Conservation (phyloP, 164 flowering plant genomes). For the Paratinospora sagittata region DNA sequence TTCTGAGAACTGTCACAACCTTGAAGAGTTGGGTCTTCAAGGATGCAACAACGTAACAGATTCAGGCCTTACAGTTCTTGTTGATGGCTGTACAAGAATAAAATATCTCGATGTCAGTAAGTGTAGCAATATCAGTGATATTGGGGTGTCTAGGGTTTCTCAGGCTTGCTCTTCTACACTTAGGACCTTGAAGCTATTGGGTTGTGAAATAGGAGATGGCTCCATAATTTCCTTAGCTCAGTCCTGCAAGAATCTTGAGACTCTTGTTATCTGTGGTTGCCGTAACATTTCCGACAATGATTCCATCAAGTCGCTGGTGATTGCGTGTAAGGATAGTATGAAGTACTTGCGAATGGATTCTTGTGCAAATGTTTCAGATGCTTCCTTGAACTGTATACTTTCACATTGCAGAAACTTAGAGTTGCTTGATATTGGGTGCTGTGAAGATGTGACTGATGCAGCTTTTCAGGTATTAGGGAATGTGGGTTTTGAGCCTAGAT, state of each 20-base stretch:
- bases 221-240: slow-evolving; percentile 54
- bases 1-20: slow-evolving; percentile 51
- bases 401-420: slow-evolving; percentile 57
- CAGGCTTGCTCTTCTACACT: slow-evolving; percentile 59
- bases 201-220: slow-evolving; percentile 78
- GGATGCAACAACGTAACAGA: slow-evolving; percentile 72
- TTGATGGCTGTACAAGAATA: slow-evolving; percentile 53
- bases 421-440: slow-evolving; percentile 75
- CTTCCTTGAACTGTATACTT: slow-evolving; percentile 53
- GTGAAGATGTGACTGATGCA: slow-evolving; percentile 78
- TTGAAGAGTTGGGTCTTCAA: slow-evolving; percentile 61
- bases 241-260: slow-evolving; percentile 69
- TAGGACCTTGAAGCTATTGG: slow-evolving; percentile 58
- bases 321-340: slow-evolving; percentile 45
- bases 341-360: slow-evolving; percentile 79
- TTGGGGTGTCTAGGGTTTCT: slow-evolving; percentile 52
- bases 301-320: slow-evolving; percentile 50
- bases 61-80: slow-evolving; percentile 61
- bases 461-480: slow-evolving; percentile 48
- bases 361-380: slow-evolving; percentile 74
- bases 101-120: slow-evolving; percentile 59
- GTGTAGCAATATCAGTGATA: slow-evolving; percentile 72
- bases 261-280: slow-evolving; percentile 80
- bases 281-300: slow-evolving; percentile 48
- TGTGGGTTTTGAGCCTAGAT: slow-evolving; percentile 27